These are phyloP conservation scores for Triangularia setosa DNA, from an alignment of 2,329 filamentous ascomycete genomes.

Conservation along the genomic window DNA sequence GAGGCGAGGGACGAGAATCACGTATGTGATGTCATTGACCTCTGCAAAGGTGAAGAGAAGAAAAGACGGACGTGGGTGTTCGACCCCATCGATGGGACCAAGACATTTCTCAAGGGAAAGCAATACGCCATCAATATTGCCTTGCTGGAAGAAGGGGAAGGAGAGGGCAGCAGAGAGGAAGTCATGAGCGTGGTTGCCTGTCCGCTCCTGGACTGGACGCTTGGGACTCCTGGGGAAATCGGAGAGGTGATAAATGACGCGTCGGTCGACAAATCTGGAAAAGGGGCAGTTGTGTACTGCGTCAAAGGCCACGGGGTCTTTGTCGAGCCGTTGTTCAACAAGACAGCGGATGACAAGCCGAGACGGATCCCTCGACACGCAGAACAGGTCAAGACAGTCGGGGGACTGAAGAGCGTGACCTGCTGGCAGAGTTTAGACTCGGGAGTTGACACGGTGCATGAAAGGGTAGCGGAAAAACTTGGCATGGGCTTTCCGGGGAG, in stretches of 20 bases:
- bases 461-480: slow-evolving; percentile 40
- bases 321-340: slow-evolving; percentile 38
- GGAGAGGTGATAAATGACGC: slow-evolving; percentile 40
- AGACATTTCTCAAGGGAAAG: slow-evolving; percentile 51
- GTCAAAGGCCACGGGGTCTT: slow-evolving; percentile 47
- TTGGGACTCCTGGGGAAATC: slow-evolving; percentile 35
- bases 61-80: slow-evolving; percentile 53
- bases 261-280: slow-evolving; percentile 38
- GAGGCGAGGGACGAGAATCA: slow-evolving; percentile 32
- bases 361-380: slow-evolving; percentile 34
- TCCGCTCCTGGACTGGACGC: slow-evolving; percentile 38
- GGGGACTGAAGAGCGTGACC: slow-evolving; percentile 35
- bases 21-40: slow-evolving; percentile 52
- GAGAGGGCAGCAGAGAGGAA: slow-evolving; percentile 33
- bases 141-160: slow-evolving; percentile 44
- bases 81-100: slow-evolving; percentile 58
- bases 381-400: slow-evolving; percentile 20
- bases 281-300: slow-evolving; percentile 50
- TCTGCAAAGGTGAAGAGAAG: slow-evolving; percentile 32
- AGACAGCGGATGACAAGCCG: slow-evolving; percentile 18
- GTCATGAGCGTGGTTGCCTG: slow-evolving; percentile 47
- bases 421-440: slow-evolving; percentile 46
- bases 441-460: slow-evolving; percentile 45
- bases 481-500: slow-evolving; percentile 43
- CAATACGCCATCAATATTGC: slow-evolving; percentile 57